Base-by-base conservation (phyloP, 148 eudicot genomes). In the Chenopodium berlandieri region DNA sequence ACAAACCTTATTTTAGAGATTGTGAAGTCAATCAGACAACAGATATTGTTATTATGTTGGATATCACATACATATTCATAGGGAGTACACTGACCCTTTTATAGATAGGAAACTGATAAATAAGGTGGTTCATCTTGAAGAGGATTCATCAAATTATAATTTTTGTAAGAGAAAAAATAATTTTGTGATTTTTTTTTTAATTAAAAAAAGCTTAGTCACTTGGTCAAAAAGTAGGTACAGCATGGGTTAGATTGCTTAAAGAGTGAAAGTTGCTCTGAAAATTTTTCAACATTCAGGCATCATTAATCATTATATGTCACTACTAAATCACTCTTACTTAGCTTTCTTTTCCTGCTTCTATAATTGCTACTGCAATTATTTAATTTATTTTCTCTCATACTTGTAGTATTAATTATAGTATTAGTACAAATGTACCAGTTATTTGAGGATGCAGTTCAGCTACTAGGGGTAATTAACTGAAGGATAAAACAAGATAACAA, bases 401-500 rank as follows among this genome's bases (percentile, higher is more conserved):
- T 56, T 34, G 4, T 3, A 56, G 4, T 3, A 56, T 4, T 50
- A 10, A 50, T 50, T 50, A 56, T 2, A 56, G 20, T 56, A 56
- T 4, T 56, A 17, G 62, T 56, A 14, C 17, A 56, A 3, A 1
- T 14, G 20, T 56, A 17, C 62, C 4, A 56, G 6, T 56, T 14
- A 4, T 56, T 56, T 1, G 62, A 16, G 17, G 19, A 56, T 56
- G 22, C 62, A 56, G 62, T 56, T 56, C 17, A 56, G 1, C 22
- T 56, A 56, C 62, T 56, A 56, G 22, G 22, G 62, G 64, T 16
- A 4, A 37, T 63, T 62, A 37, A 63, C 79, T 63, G 30, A 32
- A 78, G 62, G 62, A 63, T 78, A 78, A 78, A 23, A 46, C 73
- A 37, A 37, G 30, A 27, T 9, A 50, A 50, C 23, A 46, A 16